Percentiles rank a stretch among this genome's conserved stretches.
Conservation (phyloP, 2,329 filamentous ascomycete species). For the Aaosphaeria pasadenensis region DNA sequence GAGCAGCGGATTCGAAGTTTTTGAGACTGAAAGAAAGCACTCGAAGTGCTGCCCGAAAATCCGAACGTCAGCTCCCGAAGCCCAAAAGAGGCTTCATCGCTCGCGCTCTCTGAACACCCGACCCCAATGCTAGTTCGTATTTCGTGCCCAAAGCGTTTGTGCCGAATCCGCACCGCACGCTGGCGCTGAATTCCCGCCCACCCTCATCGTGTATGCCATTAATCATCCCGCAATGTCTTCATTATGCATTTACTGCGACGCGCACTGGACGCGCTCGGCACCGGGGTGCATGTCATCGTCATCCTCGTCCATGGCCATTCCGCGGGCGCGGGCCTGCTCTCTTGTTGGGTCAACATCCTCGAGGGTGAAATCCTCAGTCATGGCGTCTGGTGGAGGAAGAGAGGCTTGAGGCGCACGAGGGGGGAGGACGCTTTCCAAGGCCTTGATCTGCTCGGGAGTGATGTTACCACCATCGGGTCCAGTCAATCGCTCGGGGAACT, state of each 20-base stretch:
- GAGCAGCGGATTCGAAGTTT: too few species aligned
- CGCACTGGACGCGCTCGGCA: conserved; percentile 80
- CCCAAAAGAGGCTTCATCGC: too few species aligned
- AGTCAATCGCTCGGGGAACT: conserved; percentile 69
- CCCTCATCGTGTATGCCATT: background rate
- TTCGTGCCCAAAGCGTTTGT: too few species aligned
- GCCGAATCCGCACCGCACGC: too few species aligned
- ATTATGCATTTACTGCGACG: conserved; percentile 66
- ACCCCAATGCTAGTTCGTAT: too few species aligned
- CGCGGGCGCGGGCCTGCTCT: conserved; percentile 66
- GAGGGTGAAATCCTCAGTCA: conserved; percentile 85
- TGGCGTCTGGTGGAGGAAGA: conserved; percentile 73
- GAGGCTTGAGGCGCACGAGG: conserved; percentile 59
- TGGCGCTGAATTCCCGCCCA: too few species aligned
- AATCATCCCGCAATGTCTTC: background rate
- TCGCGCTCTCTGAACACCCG: too few species aligned
- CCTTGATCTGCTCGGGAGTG: conserved; percentile 67
- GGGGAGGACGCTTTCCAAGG: conserved; percentile 83
- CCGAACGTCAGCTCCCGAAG: too few species aligned
- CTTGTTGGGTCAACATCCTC: conserved; percentile 74
- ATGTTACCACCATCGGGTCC: conserved; percentile 45
- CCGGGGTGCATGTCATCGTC: conserved; percentile 60
- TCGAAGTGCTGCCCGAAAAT: too few species aligned
- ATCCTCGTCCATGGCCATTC: conserved; percentile 62
- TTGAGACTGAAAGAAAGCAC: too few species aligned